Base-by-base conservation (phyloP, 169 alveolate species). In the Theileria sp. region DNA sequence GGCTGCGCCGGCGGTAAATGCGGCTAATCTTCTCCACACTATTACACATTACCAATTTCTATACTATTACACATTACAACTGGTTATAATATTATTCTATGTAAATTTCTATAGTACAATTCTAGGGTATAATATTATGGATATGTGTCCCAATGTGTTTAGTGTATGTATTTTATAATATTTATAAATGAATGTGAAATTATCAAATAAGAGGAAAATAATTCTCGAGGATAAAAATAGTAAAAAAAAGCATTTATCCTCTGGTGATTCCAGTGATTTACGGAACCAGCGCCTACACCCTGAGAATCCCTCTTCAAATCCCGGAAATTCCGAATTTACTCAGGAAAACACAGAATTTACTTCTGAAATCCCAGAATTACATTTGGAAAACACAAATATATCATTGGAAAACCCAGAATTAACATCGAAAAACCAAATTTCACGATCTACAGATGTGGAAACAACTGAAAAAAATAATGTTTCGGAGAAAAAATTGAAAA, bases 1-100 rank as follows among this genome's bases (percentile, higher is more conserved):
- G 98, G 99, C 56, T 97, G 99, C 86, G 99, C 98, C 12, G 98
- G 98, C 0, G 98, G 98, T 12, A 93, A 92, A 44, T 95, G 98
- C 36, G 98, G 98, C 12, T 95, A 83, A 28, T 4, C 54, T 8
- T 44, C 54, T 32, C 36, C 36, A 32, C 5, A n/a, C n/a, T n/a
- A n/a, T n/a, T n/a, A n/a, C n/a, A n/a, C n/a, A n/a, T n/a, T n/a
- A n/a, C n/a, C n/a, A n/a, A n/a, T n/a, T n/a, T n/a, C n/a, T n/a
- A n/a, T n/a, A n/a, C n/a, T n/a, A n/a, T n/a, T n/a, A n/a, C n/a
- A n/a, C n/a, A n/a, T n/a, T n/a, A n/a, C n/a, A n/a, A n/a, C n/a
- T n/a, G n/a, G n/a, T n/a, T n/a, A n/a, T n/a, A n/a, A n/a, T n/a
- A n/a, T n/a, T n/a, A n/a, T n/a, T n/a, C n/a, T n/a, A n/a, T n/a